A percentile compares a stretch with the other conserved stretches of the same genome.
phyloP scores from a whole-genome alignment of 2,329 filamentous ascomycete genomes.

The Penicillium sp. region DNA sequence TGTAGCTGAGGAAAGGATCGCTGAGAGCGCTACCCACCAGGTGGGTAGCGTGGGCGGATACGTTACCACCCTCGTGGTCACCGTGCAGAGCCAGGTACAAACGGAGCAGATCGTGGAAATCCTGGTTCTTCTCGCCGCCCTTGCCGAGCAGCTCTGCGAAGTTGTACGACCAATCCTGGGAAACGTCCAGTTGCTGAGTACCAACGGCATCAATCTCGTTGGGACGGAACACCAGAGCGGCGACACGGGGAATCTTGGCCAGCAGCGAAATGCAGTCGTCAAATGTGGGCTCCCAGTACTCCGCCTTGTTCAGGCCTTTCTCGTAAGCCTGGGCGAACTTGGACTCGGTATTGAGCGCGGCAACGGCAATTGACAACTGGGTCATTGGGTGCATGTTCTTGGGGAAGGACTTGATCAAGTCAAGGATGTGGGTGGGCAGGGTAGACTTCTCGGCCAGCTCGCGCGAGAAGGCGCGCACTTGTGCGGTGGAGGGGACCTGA shows the following conservation, averaged over 20 bases:
- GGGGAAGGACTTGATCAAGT: conserved; percentile 89
- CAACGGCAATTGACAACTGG: conserved; percentile 92
- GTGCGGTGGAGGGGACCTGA: conserved; percentile 78
- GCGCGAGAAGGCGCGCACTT: conserved; percentile 80
- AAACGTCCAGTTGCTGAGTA: conserved; percentile 73
- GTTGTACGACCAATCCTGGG: conserved; percentile 98
- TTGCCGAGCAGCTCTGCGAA: conserved; percentile 96
- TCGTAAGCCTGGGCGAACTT: conserved; percentile 94
- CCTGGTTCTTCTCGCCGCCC: conserved; percentile 73
- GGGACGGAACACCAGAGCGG: conserved; percentile 96
- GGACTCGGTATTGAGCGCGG: conserved; percentile 92
- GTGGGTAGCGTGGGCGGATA: conserved; percentile 93
- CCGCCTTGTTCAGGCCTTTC: conserved; percentile 85
- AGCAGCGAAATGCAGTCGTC: conserved; percentile 92
- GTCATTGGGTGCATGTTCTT: conserved; percentile 96
- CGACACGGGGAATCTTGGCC: conserved; percentile 94
- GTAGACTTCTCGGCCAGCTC: conserved; percentile 84
- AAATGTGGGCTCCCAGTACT: conserved; percentile 98
- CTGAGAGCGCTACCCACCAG: conserved; percentile 92
- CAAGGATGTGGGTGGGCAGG: conserved; percentile 79
- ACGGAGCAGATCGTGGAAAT: conserved; percentile 85
- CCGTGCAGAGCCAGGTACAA: conserved; percentile 96
- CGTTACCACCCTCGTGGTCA: conserved; percentile 97
- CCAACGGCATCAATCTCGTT: conserved; percentile 73
- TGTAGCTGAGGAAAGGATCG: conserved; percentile 95